Evolutionary conservation across 1,284 basidiomycete genomes (phyloP).

Genomic region (Thelephora terrestris): DNA sequence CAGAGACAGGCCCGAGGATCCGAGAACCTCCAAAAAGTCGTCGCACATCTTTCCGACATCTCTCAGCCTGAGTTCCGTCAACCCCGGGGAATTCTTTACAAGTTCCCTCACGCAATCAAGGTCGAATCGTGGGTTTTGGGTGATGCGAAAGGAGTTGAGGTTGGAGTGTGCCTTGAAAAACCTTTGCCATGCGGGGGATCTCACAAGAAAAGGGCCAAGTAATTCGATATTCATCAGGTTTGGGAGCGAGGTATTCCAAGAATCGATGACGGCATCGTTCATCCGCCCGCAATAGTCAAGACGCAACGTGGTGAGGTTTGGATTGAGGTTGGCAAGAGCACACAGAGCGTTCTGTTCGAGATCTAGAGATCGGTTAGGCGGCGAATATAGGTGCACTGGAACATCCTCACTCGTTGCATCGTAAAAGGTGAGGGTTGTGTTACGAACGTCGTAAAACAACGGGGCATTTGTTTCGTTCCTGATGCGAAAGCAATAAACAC

Average conservation of each 20-base stretch:
- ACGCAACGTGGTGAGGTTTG: constrained; percentile 65
- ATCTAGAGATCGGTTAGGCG: constrained; percentile 30
- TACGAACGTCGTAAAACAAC: constrained; percentile 74
- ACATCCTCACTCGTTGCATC: constrained; percentile 77
- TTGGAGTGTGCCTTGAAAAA: constrained; percentile 61
- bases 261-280: constrained; percentile 53
- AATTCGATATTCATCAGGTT: constrained; percentile 69
- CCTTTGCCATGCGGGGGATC: constrained; percentile 61
- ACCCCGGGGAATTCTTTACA: constrained; percentile 46
- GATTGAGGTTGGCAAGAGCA: constrained; percentile 69
- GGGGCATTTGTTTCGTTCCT: constrained; percentile 70
- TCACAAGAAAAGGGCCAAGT: constrained; percentile 84
- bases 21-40: constrained; percentile 44
- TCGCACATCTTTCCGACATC: constrained; percentile 72
- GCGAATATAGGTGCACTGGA: not conserved
- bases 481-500: not conserved
- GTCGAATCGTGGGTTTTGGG: constrained; percentile 85
- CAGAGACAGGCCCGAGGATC: constrained; percentile 24
- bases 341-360: constrained; percentile 57
- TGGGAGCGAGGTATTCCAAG: constrained; percentile 58
- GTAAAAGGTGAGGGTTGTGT: constrained; percentile 68
- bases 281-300: constrained; percentile 88
- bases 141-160: constrained; percentile 70
- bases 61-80: constrained; percentile 68
- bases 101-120: constrained; percentile 58